phyloP scores from a whole-genome alignment of 2,329 filamentous ascomycete species.

The Ceratocystis huliohia region DNA sequence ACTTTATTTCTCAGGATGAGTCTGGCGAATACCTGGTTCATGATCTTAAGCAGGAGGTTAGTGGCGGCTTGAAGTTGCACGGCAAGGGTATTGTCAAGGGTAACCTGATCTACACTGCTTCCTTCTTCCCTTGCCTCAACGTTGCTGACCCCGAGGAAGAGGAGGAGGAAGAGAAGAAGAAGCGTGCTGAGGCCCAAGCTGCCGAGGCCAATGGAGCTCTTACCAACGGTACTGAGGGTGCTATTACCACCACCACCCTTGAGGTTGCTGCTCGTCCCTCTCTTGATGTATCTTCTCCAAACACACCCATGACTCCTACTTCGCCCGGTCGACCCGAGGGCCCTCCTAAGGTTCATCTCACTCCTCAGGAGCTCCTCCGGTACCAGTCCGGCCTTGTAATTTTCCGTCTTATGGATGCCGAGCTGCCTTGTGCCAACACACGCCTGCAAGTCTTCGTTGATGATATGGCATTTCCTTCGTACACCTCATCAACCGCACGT shows the following conservation, averaged over 20 bases:
- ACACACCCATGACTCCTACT: constrained; percentile 31
- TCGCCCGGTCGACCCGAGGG: constrained; percentile 31
- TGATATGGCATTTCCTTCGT: constrained; percentile 85
- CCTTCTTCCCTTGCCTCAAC: constrained; percentile 84
- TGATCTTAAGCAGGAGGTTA: constrained; percentile 56
- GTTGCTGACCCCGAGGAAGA: constrained; percentile 83
- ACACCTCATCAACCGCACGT: constrained; percentile 64
- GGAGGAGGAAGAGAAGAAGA: constrained; percentile 52
- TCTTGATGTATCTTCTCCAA: constrained; percentile 17
- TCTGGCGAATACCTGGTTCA: constrained; percentile 69
- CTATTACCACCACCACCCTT: constrained; percentile 24
- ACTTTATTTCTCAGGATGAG: constrained; percentile 68
- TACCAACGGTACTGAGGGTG: constrained; percentile 16
- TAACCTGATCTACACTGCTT: constrained; percentile 62
- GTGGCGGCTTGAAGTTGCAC: constrained; percentile 60
- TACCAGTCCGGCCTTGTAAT: constrained; percentile 88
- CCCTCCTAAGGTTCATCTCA: constrained; percentile 65
- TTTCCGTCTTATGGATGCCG: constrained; percentile 84
- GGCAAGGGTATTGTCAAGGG: constrained; percentile 67
- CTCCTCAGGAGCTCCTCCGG: constrained; percentile 64
- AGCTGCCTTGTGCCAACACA: constrained; percentile 62
- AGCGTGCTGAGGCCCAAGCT: constrained; percentile 32
- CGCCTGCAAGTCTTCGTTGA: constrained; percentile 85
- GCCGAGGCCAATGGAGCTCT: constrained; percentile 22
- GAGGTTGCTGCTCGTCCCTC: constrained; percentile 18